A percentile compares a stretch with the other conserved stretches of the same genome.
Conservation (phyloP, 2,329 filamentous ascomycete species). For the Diaporthe capsici region DNA sequence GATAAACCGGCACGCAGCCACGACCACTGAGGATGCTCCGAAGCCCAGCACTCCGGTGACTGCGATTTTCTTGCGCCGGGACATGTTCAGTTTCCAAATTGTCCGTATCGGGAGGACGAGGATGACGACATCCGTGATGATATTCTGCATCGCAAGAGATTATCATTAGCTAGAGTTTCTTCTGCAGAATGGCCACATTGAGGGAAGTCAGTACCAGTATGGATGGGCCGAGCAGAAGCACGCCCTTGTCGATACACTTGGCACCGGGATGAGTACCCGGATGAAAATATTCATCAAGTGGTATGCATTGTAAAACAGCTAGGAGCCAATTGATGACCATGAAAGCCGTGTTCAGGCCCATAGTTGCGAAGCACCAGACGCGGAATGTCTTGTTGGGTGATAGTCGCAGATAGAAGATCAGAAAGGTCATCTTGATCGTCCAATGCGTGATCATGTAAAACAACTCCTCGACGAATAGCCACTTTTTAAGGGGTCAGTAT, state of each 20-base stretch:
- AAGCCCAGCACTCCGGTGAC: constrained; percentile 34
- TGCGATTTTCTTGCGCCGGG: constrained; percentile 33
- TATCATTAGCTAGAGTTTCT: too few relatives aligned
- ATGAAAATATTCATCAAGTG: constrained; percentile 5
- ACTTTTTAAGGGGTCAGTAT: neutral
- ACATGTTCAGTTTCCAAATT: constrained; percentile 36
- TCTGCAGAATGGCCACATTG: neutral
- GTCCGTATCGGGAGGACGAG: constrained; percentile 38
- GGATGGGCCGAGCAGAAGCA: neutral
- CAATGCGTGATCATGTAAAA: constrained; percentile 15
- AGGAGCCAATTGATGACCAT: constrained; percentile 21
- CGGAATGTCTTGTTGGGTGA: neutral
- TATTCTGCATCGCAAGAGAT: neutral
- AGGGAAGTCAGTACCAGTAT: neutral
- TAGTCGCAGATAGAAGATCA: constrained; percentile 13
- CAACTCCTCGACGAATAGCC: constrained; percentile 11
- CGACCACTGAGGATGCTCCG: constrained; percentile 35
- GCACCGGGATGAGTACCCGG: neutral
- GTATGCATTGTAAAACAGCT: neutral
- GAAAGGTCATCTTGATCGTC: constrained; percentile 22
- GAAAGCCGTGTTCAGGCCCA: constrained; percentile 1
- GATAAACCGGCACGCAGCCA: constrained; percentile 32
- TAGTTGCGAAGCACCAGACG: neutral
- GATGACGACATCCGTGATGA: constrained; percentile 36
- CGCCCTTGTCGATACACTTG: neutral